phyloP scores from a whole-genome alignment of 306 rosid species.

The Urtica urens region DNA sequence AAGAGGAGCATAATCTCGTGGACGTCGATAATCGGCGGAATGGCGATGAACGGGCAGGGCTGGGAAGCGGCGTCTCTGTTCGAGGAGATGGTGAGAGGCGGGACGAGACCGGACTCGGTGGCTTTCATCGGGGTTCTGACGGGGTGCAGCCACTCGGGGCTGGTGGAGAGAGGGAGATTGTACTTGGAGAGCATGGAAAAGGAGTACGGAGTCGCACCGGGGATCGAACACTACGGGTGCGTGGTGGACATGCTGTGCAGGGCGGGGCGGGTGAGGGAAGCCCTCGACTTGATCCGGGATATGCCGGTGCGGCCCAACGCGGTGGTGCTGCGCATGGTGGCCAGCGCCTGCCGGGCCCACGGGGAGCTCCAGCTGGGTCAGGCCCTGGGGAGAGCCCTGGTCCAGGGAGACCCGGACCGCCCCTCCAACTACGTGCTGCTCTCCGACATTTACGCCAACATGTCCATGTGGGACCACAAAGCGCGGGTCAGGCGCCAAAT shows the following conservation, averaged over 20 bases:
- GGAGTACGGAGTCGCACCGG: slow-evolving; percentile 42
- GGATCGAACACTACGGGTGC: slow-evolving; percentile 87
- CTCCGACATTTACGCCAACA: slow-evolving; percentile 73
- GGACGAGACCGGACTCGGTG: slow-evolving; percentile 65
- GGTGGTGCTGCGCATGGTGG: slow-evolving; percentile 55
- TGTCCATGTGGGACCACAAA: slow-evolving; percentile 71
- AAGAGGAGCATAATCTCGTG: slow-evolving; percentile 73
- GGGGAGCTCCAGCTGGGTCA: slow-evolving; percentile 70
- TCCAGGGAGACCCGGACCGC: slow-evolving; percentile 49
- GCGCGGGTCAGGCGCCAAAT: slow-evolving; percentile 66
- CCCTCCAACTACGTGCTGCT: slow-evolving; percentile 73
- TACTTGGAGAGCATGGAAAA: slow-evolving; percentile 51
- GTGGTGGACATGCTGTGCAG: slow-evolving; percentile 80
- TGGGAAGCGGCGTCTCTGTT: slow-evolving; percentile 51
- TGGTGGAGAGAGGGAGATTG: slow-evolving; percentile 51
- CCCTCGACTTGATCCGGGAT: slow-evolving; percentile 41
- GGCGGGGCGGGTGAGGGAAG: slow-evolving; percentile 75
- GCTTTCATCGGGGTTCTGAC: slow-evolving; percentile 74
- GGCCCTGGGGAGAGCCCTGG: slow-evolving; percentile 46
- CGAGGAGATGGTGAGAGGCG: slow-evolving; percentile 55
- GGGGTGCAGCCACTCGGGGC: slow-evolving; percentile 79
- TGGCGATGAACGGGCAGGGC: slow-evolving; percentile 88
- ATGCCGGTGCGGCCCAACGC: slow-evolving; percentile 76
- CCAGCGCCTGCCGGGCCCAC: slow-evolving; percentile 58
- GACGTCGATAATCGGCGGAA: slow-evolving; percentile 80